Evolutionary conservation across 2,329 filamentous ascomycete genomes (phyloP).

Genomic region (Dendrostoma leiphaemia): DNA sequence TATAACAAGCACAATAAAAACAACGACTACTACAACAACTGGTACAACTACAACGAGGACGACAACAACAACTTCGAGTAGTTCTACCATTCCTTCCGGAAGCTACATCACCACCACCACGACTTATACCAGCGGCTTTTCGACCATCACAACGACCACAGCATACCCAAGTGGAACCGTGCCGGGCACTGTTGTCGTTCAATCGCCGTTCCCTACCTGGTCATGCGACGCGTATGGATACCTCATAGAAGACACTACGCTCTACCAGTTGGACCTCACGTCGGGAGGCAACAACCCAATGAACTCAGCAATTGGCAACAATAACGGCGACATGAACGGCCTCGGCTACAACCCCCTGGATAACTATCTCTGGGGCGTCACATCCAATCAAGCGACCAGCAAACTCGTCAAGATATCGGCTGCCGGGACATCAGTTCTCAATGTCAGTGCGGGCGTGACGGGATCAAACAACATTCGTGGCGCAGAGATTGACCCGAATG

Average conservation of each 20-base stretch:
- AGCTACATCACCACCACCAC: background rate
- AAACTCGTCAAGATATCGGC: background rate
- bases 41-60: background rate
- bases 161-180: background rate
- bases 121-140: background rate
- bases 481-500: background rate
- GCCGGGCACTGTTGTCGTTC: background rate
- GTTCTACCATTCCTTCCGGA: background rate
- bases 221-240: background rate
- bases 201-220: background rate
- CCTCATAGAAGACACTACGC: background rate
- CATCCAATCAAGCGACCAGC: background rate
- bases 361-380: background rate
- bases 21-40: background rate
- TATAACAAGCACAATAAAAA: background rate
- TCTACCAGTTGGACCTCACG: background rate
- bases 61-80: background rate
- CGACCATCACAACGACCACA: background rate
- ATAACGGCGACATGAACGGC: background rate
- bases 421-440: background rate
- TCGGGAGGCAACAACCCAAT: background rate
- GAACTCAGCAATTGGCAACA: background rate
- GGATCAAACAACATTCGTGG: background rate
- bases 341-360: background rate
- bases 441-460: background rate